phyloP scores from a whole-genome alignment of 148 eudicot species.

The Selenicereus undatus region DNA sequence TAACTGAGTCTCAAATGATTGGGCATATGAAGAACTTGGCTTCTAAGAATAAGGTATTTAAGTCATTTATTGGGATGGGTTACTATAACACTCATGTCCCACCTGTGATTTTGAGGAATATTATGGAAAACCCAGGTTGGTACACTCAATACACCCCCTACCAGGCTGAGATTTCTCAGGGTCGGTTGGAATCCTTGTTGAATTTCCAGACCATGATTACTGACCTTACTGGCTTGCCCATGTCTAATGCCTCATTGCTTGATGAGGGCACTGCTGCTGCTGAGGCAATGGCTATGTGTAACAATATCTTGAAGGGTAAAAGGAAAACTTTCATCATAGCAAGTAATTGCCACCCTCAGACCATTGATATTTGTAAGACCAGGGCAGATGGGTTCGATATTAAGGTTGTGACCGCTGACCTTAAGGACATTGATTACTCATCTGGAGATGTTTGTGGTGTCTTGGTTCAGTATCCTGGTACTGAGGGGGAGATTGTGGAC shows the following conservation, averaged over 20 bases:
- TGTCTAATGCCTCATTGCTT: conserved; percentile 88
- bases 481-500: conserved; percentile 88
- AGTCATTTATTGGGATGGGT: conserved; percentile 95
- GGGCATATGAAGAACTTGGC: conserved; percentile 74
- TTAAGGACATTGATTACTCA: conserved; percentile 69
- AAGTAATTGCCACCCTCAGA: conserved; percentile 82
- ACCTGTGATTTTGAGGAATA: conserved; percentile 84
- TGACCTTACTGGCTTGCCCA: conserved; percentile 84
- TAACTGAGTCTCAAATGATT: conserved; percentile 87
- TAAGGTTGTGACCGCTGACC: conserved; percentile 56
- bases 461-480: conserved; percentile 92
- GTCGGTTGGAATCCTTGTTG: conserved; percentile 75
- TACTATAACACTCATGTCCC: conserved; percentile 84
- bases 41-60: conserved; percentile 67
- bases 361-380: conserved; percentile 83
- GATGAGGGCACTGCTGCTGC: conserved; percentile 98
- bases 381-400: conserved; percentile 84
- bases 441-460: conserved; percentile 92
- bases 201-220: conserved; percentile 84
- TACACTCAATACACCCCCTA: conserved; percentile 96
- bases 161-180: conserved; percentile 95
- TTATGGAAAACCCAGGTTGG: conserved; percentile 96
- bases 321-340: conserved; percentile 83
- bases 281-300: conserved; percentile 99
- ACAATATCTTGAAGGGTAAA: conserved; percentile 79